Evolutionary conservation across 2,329 filamentous ascomycete species (phyloP).

Genomic region (Ilyonectria robusta): DNA sequence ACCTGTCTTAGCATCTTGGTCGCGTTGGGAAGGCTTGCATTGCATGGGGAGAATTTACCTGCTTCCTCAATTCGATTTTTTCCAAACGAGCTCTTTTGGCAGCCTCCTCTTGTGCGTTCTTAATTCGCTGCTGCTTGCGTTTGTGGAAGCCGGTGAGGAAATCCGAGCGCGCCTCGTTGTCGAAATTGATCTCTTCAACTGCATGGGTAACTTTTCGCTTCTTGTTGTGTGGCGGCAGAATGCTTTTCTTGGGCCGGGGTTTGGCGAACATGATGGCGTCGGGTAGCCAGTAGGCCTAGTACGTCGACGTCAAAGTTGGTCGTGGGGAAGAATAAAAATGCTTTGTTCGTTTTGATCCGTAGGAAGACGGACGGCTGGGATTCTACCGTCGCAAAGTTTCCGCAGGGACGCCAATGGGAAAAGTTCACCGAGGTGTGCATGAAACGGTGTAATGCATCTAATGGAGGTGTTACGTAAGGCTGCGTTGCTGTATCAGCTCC

Average conservation of each 20-base stretch:
- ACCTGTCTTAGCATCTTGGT: constrained; percentile 31
- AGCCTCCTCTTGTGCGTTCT: constrained; percentile 86
- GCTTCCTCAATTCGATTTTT: constrained; percentile 79
- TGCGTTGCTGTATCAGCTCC: constrained; percentile 44
- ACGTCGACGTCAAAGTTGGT: background rate
- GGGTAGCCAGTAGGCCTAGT: background rate
- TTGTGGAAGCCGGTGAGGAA: constrained; percentile 98
- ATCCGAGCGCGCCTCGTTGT: constrained; percentile 83
- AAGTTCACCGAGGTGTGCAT: constrained; percentile 48
- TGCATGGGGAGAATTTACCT: constrained; percentile 67
- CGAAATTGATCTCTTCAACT: constrained; percentile 88
- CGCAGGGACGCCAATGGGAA: constrained; percentile 18
- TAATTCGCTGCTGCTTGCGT: constrained; percentile 88
- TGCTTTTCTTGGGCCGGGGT: constrained; percentile 70
- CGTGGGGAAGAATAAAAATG: background rate
- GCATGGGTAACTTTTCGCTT: constrained; percentile 73
- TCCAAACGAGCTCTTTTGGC: constrained; percentile 84
- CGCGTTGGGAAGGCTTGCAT: background rate
- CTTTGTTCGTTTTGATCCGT: constrained; percentile 6
- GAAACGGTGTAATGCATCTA: constrained; percentile 41
- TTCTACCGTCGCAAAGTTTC: constrained; percentile 45
- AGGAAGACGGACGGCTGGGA: constrained; percentile 27
- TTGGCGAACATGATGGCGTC: constrained; percentile 64
- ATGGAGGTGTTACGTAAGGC: constrained; percentile 47
- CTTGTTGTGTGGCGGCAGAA: constrained; percentile 73